Conservation (phyloP, 345 rosid genomes). For the Melastoma malabathricum region DNA sequence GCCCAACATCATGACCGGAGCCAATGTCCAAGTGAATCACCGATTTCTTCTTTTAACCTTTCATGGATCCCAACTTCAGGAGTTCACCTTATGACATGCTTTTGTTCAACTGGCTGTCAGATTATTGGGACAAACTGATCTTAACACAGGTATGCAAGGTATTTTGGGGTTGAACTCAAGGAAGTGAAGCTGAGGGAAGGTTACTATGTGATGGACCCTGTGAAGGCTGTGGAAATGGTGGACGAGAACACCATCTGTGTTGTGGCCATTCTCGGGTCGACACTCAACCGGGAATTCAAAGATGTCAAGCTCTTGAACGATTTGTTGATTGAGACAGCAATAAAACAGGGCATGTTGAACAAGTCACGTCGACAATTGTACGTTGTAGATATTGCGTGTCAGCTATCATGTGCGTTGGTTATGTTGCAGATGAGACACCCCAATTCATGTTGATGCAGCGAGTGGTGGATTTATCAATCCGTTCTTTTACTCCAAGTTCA, state of each 20-base stretch:
- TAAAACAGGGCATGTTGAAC: constrained; percentile 43
- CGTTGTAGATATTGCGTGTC: too few relatives aligned
- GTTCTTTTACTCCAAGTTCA: constrained; percentile 70
- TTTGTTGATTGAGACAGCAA: constrained; percentile 48
- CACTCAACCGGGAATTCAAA: constrained; percentile 89
- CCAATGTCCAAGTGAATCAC: constrained; percentile 65
- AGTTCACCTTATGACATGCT: too few relatives aligned
- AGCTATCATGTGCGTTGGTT: background rate
- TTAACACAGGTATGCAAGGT: constrained; percentile 22
- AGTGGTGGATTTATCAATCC: constrained; percentile 97
- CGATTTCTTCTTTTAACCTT: background rate
- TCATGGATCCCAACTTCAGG: background rate
- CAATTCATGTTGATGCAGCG: constrained; percentile 89
- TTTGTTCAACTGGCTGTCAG: too few relatives aligned
- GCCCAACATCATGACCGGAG: constrained; percentile 91
- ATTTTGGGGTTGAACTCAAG: constrained; percentile 83
- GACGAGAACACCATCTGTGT: constrained; percentile 97
- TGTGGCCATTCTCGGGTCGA: constrained; percentile 82
- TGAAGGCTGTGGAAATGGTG: constrained; percentile 75
- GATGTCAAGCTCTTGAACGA: constrained; percentile 82
- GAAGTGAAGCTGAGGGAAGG: constrained; percentile 86
- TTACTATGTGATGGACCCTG: constrained; percentile 97
- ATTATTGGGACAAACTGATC: too few relatives aligned
- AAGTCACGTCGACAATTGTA: background rate
- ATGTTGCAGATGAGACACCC: constrained; percentile 61